Conservation (phyloP, 108 stramenopile genomes). For the Conticribra weissflogii region DNA sequence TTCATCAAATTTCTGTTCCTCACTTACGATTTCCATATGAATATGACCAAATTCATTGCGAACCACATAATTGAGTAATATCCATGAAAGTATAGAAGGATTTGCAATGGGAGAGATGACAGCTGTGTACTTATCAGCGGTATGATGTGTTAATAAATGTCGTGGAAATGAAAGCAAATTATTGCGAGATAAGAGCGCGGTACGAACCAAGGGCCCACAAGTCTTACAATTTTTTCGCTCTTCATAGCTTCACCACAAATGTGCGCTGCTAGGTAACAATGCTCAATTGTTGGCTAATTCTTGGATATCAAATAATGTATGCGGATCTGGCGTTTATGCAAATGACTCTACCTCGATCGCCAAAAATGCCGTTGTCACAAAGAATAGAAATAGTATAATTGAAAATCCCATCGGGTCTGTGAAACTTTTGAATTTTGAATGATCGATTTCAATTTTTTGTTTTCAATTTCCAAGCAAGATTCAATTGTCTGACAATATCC, state of each 20-base stretch:
- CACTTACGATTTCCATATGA: conserved; percentile 58
- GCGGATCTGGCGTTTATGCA: no score
- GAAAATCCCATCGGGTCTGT: no score
- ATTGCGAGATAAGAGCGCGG: neutral
- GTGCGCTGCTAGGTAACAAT: neutral
- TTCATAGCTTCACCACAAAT: no score
- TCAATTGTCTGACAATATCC: no score
- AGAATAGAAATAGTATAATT: no score
- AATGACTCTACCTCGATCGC: no score
- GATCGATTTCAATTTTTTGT: no score
- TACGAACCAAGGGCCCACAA: neutral
- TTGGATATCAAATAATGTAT: neutral
- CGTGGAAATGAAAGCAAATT: no score
- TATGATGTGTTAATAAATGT: neutral
- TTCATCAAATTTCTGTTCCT: neutral
- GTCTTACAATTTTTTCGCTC: conserved; percentile 23
- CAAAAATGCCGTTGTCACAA: no score
- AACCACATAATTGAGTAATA: conserved; percentile 59
- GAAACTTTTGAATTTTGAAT: no score
- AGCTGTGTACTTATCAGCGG: conserved; percentile 20
- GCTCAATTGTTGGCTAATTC: neutral
- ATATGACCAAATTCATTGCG: conserved; percentile 49
- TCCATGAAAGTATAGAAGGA: conserved; percentile 64
- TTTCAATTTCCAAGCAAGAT: no score
- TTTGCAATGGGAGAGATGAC: conserved; percentile 60